Percentiles rank a stretch among this genome's conserved stretches.
Conservation (phyloP, 495 filamentous ascomycete genomes). For the Glutinoglossum americanum region DNA sequence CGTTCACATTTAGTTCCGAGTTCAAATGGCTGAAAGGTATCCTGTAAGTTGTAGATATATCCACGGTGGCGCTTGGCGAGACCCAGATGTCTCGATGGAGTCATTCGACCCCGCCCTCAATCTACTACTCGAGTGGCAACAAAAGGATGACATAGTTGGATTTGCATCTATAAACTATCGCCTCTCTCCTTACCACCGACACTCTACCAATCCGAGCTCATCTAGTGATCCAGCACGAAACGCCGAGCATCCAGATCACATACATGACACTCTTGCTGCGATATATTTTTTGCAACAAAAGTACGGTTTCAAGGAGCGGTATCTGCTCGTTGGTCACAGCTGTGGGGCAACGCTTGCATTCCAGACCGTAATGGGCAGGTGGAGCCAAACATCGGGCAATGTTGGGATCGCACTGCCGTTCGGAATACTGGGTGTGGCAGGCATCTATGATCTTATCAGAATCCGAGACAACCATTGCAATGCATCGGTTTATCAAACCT, state of each 20-base stretch:
- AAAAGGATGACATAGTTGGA: constrained; percentile 24
- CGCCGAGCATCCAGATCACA: constrained; percentile 50
- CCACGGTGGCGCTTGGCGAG: constrained; percentile 81
- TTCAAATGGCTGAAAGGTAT: neutral
- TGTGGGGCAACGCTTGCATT: constrained; percentile 56
- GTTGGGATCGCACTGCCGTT: constrained; percentile 12
- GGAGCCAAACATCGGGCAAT: constrained; percentile 4
- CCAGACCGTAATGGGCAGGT: constrained; percentile 33
- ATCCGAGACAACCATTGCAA: constrained; percentile 26
- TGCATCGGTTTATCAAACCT: constrained; percentile 29
- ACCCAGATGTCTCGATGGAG: constrained; percentile 35
- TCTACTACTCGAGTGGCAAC: constrained; percentile 10
- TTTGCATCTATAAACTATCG: constrained; percentile 64
- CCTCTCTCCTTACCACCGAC: constrained; percentile 45
- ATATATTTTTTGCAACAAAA: constrained; percentile 35
- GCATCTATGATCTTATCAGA: constrained; percentile 42
- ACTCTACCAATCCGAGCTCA: constrained; percentile 23
- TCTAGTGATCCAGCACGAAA: constrained; percentile 17
- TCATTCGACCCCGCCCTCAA: constrained; percentile 27
- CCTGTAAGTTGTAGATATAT: constrained; percentile 32
- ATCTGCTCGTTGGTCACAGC: constrained; percentile 55
- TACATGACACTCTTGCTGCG: constrained; percentile 43
- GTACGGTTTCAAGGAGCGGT: constrained; percentile 27
- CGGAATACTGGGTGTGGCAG: constrained; percentile 37
- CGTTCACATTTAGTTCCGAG: neutral